These are phyloP conservation scores for Leptographium galeiforme DNA, from an alignment of 2,329 filamentous ascomycete genomes.

Conservation along the genomic window DNA sequence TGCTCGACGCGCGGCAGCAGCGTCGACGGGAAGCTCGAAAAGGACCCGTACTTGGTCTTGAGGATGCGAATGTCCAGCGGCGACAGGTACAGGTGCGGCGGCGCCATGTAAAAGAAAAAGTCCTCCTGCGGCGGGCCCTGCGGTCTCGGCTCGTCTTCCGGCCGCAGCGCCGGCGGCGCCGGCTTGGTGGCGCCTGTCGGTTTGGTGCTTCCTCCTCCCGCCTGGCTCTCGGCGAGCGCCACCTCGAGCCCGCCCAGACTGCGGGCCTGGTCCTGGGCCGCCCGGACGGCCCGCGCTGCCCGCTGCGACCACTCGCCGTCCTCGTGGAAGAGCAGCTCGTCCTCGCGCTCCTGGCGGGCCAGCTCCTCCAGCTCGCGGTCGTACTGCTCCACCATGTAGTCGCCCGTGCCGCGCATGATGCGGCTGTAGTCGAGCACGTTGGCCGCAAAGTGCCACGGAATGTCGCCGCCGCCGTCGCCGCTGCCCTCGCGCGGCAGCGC, in stretches of 20 bases:
- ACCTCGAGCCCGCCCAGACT: conserved; percentile 25
- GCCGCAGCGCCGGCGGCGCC: conserved; percentile 13
- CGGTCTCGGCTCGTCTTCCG: conserved; percentile 21
- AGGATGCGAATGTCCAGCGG: conserved; percentile 85
- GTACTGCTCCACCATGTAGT: conserved; percentile 75
- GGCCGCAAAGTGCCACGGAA: conserved; percentile 90
- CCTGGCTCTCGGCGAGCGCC: conserved; percentile 11
- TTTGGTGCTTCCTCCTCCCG: not conserved
- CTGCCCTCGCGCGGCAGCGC: conserved; percentile 73
- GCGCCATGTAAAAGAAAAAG: conserved; percentile 80
- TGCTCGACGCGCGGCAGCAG: conserved; percentile 79
- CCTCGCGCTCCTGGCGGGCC: conserved; percentile 65
- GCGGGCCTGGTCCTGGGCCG: conserved; percentile 60
- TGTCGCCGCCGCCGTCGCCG: conserved; percentile 46
- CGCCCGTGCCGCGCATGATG: conserved; percentile 84
- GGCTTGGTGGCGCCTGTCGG: not conserved
- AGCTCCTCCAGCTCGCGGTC: conserved; percentile 67
- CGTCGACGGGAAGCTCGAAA: conserved; percentile 69
- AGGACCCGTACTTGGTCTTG: conserved; percentile 76
- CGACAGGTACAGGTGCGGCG: conserved; percentile 80
- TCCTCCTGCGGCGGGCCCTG: conserved; percentile 29
- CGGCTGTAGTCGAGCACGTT: conserved; percentile 91
- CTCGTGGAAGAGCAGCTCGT: conserved; percentile 82
- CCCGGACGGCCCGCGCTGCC: conserved; percentile 60
- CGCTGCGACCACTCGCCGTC: conserved; percentile 87